Base-by-base conservation (phyloP, 2,329 filamentous ascomycete genomes). In the Microcera coccophila region DNA sequence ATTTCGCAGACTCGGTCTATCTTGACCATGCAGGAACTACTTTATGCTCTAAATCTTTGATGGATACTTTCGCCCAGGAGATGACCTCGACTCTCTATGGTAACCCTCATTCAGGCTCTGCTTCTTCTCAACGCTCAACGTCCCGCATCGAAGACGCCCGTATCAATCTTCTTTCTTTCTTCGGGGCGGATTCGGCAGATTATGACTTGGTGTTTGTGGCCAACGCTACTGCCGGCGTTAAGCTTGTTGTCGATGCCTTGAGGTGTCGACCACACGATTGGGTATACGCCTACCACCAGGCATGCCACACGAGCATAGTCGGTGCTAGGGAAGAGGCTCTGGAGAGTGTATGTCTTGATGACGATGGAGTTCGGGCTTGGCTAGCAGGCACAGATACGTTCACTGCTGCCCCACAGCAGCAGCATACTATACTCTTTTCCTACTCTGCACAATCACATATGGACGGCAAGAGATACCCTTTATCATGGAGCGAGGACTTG, bases 1-100 rank as follows among this genome's bases (percentile, higher is more conserved):
- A n/a, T n/a, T n/a, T 33, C 31, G 16, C 41, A 91, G 87, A 78
- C 39, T 81, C 80, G 9, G 74, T 83, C 36, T 97, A 96, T 63
- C 82, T 97, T 43, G 91, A 97, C 57, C 90, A 97, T 84, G 90
- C 90, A 0, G 91, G 90, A n/a, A 87, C 88, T n/a, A 91, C 90
- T 0, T 72, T 86, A 1, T 88, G 86, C 60, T 74, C 89, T 32
- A 91, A 85, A 63, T 90, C 87, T 21, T 68, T 93, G 18, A 82
- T 97, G 64, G 85, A 91, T 52, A 73, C 70, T 18, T 95, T 95
- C 66, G 81, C 87, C 8, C 64, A 69, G n/a, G 87, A 93, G 46
- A 84, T 96, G 76, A 83, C 84, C 19, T 72, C 78, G 4, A 86
- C 82, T 55, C 71, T 97, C 1, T 90, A 90, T 54, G 91, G 90